These are phyloP conservation scores for Auricularia sp. DNA, from an alignment of 768 basidiomycete genomes.

Conservation along the genomic window DNA sequence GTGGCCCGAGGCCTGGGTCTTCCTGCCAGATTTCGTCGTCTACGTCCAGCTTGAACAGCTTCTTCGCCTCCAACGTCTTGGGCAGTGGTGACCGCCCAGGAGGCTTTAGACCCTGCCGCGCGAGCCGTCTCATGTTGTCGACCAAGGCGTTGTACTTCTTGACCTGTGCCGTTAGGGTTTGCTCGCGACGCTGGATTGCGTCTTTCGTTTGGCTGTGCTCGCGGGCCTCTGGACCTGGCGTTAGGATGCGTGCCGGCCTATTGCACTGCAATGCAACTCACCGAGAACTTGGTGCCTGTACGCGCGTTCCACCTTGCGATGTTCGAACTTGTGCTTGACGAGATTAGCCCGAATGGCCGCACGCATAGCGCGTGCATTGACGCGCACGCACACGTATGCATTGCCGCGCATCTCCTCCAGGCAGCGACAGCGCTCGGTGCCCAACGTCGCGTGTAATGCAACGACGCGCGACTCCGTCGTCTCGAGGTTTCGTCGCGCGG, in stretches of 20 bases:
- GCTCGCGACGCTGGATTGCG: neutral
- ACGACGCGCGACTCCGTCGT: neutral
- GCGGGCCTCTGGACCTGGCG: neutral
- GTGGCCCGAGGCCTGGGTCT: neutral
- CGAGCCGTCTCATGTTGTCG: neutral
- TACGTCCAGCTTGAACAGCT: slow-evolving; percentile 1
- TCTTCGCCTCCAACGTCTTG: neutral
- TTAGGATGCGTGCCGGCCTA: too few relatives aligned
- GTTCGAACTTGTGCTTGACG: neutral
- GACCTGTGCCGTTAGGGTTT: neutral
- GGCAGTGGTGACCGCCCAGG: neutral
- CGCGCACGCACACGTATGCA: neutral
- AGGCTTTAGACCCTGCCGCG: neutral
- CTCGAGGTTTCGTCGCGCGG: too few relatives aligned
- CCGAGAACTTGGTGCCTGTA: neutral
- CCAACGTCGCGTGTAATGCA: neutral
- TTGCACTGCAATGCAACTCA: neutral
- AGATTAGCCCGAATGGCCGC: neutral
- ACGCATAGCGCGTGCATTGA: neutral
- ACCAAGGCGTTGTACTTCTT: neutral
- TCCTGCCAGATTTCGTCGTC: slow-evolving; percentile 1
- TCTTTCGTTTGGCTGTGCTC: neutral
- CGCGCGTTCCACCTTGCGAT: neutral
- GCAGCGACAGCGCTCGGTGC: neutral
- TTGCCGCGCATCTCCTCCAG: neutral